These are phyloP conservation scores for Pichia thaimueangensis DNA, from an alignment of 805 yeast genomes.

Conservation along the genomic window DNA sequence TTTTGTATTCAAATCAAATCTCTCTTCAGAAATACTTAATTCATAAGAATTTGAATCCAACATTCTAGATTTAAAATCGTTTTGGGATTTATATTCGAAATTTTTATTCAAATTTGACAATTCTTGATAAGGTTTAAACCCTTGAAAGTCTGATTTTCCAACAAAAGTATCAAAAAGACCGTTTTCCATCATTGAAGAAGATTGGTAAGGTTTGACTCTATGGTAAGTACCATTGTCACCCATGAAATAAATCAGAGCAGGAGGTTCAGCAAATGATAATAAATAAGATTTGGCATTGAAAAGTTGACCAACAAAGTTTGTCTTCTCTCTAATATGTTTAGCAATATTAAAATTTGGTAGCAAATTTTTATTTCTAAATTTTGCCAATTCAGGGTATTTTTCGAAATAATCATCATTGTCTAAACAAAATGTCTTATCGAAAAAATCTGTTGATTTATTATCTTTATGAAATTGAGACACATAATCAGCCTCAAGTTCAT, in stretches of 20 bases:
- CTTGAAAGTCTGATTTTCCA: slow-evolving; percentile 10
- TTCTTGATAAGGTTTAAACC: slow-evolving; percentile 30
- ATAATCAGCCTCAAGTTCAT: slow-evolving; percentile 18
- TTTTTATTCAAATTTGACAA: slow-evolving; percentile 23
- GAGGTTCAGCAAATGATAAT: slow-evolving; percentile 33
- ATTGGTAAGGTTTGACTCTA: slow-evolving; percentile 25
- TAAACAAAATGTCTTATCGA: slow-evolving; percentile 15
- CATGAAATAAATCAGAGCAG: slow-evolving; percentile 34
- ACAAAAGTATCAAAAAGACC: slow-evolving; percentile 30
- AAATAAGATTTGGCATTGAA: slow-evolving; percentile 38
- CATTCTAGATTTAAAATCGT: slow-evolving; percentile 17
- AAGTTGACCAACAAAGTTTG: slow-evolving; percentile 32
- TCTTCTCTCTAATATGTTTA: slow-evolving; percentile 18
- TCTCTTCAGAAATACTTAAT: slow-evolving; percentile 19
- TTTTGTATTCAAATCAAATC: slow-evolving; percentile 18
- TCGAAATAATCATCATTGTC: slow-evolving; percentile 20
- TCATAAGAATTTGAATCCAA: slow-evolving; percentile 11
- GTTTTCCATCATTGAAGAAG: slow-evolving; percentile 28
- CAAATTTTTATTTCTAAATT: slow-evolving; percentile 15
- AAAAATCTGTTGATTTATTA: background rate
- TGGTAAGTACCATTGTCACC: slow-evolving; percentile 31
- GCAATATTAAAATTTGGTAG: slow-evolving; percentile 35
- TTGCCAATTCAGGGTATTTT: background rate
- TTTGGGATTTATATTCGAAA: slow-evolving; percentile 11
- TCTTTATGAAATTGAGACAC: slow-evolving; percentile 7